phyloP scores from a whole-genome alignment of 768 basidiomycete genomes.

The Clavulina sp. region DNA sequence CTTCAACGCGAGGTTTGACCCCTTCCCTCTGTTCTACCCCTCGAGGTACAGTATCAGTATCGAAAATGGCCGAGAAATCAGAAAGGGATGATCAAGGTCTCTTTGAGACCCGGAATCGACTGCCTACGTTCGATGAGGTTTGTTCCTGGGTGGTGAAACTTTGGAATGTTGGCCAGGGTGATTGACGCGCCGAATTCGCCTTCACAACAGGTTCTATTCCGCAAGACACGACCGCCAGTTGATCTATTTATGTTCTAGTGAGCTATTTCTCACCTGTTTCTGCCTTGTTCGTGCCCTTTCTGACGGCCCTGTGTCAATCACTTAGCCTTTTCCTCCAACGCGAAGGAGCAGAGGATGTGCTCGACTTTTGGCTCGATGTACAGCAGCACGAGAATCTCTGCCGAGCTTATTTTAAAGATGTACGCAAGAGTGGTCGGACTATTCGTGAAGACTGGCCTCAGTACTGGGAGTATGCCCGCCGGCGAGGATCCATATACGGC shows the following conservation, averaged over 20 bases:
- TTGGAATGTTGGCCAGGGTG: neutral
- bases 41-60: neutral
- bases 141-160: neutral
- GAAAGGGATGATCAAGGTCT: neutral
- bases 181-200: conserved; percentile 10
- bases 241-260: conserved; percentile 99
- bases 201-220: conserved; percentile 53
- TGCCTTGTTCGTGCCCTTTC: neutral
- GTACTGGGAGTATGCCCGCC: conserved; percentile 87
- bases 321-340: conserved; percentile 83
- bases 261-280: conserved; percentile 22
- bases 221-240: conserved; percentile 83
- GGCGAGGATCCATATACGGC: conserved; percentile 85
- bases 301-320: conserved; percentile 5
- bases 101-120: neutral
- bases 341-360: conserved; percentile 87
- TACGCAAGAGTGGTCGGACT: conserved; percentile 81
- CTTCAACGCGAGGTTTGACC: neutral
- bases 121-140: conserved; percentile 3
- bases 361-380: conserved; percentile 98
- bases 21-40: neutral
- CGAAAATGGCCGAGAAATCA: neutral
- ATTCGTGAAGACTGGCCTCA: conserved; percentile 98
- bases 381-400: conserved; percentile 99
- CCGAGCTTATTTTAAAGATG: conserved; percentile 97